A percentile compares a stretch with the other conserved stretches of the same genome.
phyloP scores from a whole-genome alignment of 1,139 yeast species.

The Scheffersomyces titani region DNA sequence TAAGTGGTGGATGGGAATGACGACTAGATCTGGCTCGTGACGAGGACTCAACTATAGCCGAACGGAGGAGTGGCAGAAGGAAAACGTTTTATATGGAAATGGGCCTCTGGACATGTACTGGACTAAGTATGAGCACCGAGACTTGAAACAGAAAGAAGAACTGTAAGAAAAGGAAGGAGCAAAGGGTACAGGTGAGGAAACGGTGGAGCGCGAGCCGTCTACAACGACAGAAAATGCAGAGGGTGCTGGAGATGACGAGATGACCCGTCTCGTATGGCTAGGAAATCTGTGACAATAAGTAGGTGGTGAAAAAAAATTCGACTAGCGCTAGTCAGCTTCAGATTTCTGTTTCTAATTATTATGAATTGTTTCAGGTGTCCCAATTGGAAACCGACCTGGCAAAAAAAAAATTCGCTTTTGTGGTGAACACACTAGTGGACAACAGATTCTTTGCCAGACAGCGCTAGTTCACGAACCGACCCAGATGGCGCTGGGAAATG shows the following conservation, averaged over 20 bases:
- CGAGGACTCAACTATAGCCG: background rate
- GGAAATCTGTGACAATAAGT: background rate
- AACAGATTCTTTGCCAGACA: background rate
- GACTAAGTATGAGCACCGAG: background rate
- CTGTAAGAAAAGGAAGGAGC: background rate
- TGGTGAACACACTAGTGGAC: background rate
- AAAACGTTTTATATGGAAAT: background rate
- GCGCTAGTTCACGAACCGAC: background rate
- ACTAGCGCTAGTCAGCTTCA: background rate
- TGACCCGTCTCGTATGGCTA: background rate
- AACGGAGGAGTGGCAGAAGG: background rate
- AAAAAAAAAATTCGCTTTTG: background rate
- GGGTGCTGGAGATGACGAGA: background rate
- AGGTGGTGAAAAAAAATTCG: background rate
- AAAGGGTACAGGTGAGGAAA: background rate
- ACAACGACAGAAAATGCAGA: background rate
- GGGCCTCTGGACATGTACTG: background rate
- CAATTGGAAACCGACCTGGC: background rate
- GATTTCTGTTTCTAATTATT: background rate
- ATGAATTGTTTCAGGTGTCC: background rate
- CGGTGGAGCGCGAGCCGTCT: background rate
- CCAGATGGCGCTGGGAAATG: background rate
- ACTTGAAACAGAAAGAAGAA: background rate
- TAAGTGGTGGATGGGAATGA: background rate
- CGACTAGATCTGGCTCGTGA: background rate